Conservation (phyloP, 768 basidiomycete genomes). For the Fomitopsis serialis region DNA sequence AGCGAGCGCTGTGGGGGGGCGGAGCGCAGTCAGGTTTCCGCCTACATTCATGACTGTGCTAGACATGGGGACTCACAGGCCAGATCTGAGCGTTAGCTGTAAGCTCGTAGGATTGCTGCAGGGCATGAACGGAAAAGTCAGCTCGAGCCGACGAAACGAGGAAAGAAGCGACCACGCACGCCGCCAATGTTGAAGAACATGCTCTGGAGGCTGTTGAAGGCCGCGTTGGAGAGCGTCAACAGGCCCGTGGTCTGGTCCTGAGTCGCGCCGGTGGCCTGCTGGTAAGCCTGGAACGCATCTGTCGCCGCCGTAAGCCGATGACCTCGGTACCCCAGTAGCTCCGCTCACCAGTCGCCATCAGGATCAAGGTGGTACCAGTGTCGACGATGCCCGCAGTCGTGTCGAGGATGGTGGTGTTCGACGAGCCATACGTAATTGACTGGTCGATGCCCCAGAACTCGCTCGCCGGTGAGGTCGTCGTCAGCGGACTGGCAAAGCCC, state of each 20-base stretch:
- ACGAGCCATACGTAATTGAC: conserved; percentile 25
- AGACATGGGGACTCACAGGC: conserved; percentile 8
- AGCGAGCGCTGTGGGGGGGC: conserved; percentile 6
- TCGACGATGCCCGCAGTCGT: conserved; percentile 30
- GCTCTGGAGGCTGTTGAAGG: conserved; percentile 15
- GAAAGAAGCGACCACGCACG: not conserved
- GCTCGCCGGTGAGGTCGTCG: conserved; percentile 26
- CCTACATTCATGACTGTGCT: not conserved
- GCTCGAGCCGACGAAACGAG: not conserved
- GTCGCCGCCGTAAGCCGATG: not conserved
- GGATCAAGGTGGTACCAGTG: conserved; percentile 32
- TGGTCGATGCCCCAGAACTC: conserved; percentile 31
- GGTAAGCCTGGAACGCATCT: conserved; percentile 22
- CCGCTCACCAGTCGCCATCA: conserved; percentile 24
- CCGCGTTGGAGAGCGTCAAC: conserved; percentile 14
- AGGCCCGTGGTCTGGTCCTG: conserved; percentile 21
- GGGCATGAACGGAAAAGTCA: not conserved
- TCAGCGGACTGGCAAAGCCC: conserved; percentile 20
- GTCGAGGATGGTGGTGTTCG: conserved; percentile 20
- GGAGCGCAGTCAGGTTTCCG: not conserved
- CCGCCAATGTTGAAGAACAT: conserved; percentile 23
- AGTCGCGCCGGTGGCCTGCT: conserved; percentile 18
- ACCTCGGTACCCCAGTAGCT: not conserved
- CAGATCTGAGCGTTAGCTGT: conserved; percentile 27
- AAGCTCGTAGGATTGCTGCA: conserved; percentile 17